Evolutionary conservation across 225 moss, liverwort and hornwort genomes (phyloP), one percentile per base, ranked within the genome.

Genomic region (Marchantia paleacea): DNA sequence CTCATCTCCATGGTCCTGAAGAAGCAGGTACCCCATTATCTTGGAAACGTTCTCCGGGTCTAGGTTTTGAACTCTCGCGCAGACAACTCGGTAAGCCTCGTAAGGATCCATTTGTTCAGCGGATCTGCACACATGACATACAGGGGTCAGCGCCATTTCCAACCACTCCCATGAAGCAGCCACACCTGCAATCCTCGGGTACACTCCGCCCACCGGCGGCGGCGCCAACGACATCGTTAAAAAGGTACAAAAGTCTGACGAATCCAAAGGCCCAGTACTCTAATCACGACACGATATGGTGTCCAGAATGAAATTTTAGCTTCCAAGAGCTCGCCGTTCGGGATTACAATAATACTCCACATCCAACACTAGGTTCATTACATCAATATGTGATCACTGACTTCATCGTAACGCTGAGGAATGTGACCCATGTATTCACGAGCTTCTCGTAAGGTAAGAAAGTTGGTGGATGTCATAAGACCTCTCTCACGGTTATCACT

Each of bases 1-100:
- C 80, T 93, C 91, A 78, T 97, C 97, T 1, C 96, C 94, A 79
- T 93, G 94, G 81, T 97, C 97, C 74, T 93, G 93, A 79, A 97
- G 49, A 80, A 97, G 73, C 55, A 97, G 87, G 73, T 97, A 94
- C 73, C 94, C 80, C 94, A 97, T 92, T 72, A 97, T 97, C 92
- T 97, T 97, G 81, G 94, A 91, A 31, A 90, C 92, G 6, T 85
- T 84, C 77, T 97, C 97, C 4, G 97, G 94, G 87, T 97, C 97
- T 85, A 93, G 30, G 69, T 90, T 87, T 80, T 97, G 94, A 79
- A 97, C 91, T 25, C 97, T 80, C 75, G 92, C 93, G 48, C 90
- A 90, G 82, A 97, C 91, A 85, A 91, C 88, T 88, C 92, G 88
- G 30, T 92, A 90, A 51, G 93, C 92, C 83, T 90, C 97, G 80